Evolutionary conservation across 2,329 filamentous ascomycete species (phyloP).

Genomic region (Chaetomium olivaceum): DNA sequence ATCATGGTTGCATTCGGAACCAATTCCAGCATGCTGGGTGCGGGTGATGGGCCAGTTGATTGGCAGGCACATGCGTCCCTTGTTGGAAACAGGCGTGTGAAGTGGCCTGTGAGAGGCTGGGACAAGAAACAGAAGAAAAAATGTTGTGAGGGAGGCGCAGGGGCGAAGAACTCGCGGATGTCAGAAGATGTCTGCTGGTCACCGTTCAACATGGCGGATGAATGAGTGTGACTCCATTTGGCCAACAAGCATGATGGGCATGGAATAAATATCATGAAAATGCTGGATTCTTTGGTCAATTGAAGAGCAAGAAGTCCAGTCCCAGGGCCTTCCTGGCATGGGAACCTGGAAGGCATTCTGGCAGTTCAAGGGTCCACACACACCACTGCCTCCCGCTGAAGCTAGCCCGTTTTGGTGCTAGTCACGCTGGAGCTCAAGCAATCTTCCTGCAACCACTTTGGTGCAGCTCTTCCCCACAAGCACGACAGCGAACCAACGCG

Average conservation of each 20-base stretch:
- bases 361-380: neutral
- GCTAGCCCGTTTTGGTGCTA: slow-evolving; percentile 12
- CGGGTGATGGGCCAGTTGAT: slow-evolving; percentile 27
- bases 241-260: neutral
- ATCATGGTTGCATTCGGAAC: slow-evolving; percentile 18
- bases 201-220: neutral
- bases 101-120: slow-evolving; percentile 16
- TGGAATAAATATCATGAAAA: slow-evolving; percentile 2
- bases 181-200: neutral
- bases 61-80: slow-evolving; percentile 20
- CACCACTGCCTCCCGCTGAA: slow-evolving; percentile 14
- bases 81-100: slow-evolving; percentile 16
- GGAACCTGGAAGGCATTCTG: too few species aligned
- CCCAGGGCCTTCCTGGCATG: neutral
- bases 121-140: neutral
- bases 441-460: slow-evolving; percentile 22
- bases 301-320: neutral
- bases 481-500: slow-evolving; percentile 8
- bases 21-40: slow-evolving; percentile 28
- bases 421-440: slow-evolving; percentile 11
- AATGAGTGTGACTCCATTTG: neutral
- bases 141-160: neutral
- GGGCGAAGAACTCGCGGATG: neutral
- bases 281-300: neutral
- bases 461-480: slow-evolving; percentile 9